Conservation (phyloP, 2,329 filamentous ascomycete species). For the Diaporthe aspalathi region DNA sequence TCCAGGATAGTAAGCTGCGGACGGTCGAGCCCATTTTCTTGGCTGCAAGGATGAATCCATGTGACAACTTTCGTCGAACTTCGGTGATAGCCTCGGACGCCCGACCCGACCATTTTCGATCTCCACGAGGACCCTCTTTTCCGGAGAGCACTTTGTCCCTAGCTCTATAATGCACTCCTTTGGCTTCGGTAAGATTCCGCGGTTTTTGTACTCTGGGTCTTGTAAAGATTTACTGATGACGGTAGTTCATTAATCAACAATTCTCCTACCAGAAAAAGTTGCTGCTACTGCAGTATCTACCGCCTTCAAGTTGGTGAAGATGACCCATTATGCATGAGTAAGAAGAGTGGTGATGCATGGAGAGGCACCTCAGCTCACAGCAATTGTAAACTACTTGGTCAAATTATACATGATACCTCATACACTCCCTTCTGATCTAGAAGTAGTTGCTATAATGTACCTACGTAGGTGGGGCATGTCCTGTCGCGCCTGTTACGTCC, state of each 20-base stretch:
- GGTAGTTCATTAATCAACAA: too few species aligned
- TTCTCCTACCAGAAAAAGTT: too few species aligned
- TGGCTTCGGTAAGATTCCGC: neutral
- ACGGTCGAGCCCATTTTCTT: conserved; percentile 3
- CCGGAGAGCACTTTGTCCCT: neutral
- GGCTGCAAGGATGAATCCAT: conserved; percentile 2
- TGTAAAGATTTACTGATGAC: neutral
- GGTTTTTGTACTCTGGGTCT: too few species aligned
- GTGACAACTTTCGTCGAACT: neutral
- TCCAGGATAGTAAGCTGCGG: neutral
- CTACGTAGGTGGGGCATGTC: too few species aligned
- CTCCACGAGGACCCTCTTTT: conserved; percentile 20
- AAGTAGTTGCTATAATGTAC: neutral
- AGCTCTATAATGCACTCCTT: too few species aligned
- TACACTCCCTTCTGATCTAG: neutral
- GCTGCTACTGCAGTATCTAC: neutral
- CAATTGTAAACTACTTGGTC: too few species aligned
- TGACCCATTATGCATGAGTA: too few species aligned
- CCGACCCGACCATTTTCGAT: conserved; percentile 13
- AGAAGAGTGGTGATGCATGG: neutral
- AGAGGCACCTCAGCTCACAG: neutral
- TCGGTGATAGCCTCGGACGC: conserved; percentile 24
- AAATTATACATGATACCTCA: neutral
- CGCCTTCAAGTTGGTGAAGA: too few species aligned
- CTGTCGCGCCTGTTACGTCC: neutral